Evolutionary conservation across 768 basidiomycete species (phyloP).

Genomic region (Lactarius deliciosus): DNA sequence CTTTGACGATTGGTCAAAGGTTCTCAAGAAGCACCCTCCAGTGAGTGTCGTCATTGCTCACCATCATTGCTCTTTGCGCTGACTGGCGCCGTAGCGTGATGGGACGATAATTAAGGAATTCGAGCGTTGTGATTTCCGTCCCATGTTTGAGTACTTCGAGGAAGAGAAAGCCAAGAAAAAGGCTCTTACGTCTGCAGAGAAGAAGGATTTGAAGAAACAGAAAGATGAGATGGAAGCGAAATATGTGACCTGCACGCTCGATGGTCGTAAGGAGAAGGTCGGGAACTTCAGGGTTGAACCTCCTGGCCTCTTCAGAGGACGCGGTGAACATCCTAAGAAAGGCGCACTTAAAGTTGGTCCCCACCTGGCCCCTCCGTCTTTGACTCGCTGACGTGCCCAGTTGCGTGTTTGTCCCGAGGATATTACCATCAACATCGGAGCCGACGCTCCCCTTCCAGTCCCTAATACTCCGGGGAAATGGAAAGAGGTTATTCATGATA

Average conservation of each 20-base stretch:
- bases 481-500: constrained; percentile 86
- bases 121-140: constrained; percentile 87
- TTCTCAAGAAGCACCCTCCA: constrained; percentile 80
- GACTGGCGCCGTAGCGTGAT: constrained; percentile 49
- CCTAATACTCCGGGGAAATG: constrained; percentile 92
- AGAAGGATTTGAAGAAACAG: constrained; percentile 85
- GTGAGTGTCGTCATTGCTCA: constrained; percentile 47
- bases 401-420: constrained; percentile 90
- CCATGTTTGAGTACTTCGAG: constrained; percentile 93
- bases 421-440: constrained; percentile 92
- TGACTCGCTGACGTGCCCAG: constrained; percentile 41
- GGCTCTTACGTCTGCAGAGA: constrained; percentile 76
- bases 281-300: constrained; percentile 99
- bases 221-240: constrained; percentile 83
- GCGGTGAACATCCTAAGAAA: constrained; percentile 98
- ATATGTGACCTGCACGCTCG: constrained; percentile 83
- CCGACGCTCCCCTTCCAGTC: constrained; percentile 67
- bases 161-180: constrained; percentile 93
- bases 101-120: constrained; percentile 73
- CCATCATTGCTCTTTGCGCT: constrained; percentile 1
- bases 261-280: constrained; percentile 96
- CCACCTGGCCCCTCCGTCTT: background rate
- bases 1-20: constrained; percentile 82
- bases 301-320: constrained; percentile 96
- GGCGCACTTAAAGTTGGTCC: constrained; percentile 80